phyloP scores from a whole-genome alignment of 1,139 yeast species.

The Sugiyamaella castrensis region DNA sequence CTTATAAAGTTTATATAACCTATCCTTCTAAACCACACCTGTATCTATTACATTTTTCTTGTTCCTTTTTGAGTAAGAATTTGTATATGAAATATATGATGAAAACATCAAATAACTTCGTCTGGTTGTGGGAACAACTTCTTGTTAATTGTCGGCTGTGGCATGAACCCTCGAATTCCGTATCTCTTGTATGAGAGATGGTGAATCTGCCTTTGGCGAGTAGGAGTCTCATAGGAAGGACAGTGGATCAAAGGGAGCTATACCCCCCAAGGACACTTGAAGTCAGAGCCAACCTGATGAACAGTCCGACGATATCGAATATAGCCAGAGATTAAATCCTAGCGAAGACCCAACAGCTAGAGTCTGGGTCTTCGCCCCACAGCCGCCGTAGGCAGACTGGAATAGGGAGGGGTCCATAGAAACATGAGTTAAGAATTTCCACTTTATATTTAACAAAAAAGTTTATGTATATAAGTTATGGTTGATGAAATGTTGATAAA shows the following conservation, averaged over 20 bases:
- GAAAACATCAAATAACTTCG: background rate
- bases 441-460: too few relatives aligned
- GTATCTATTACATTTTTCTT: slow-evolving; percentile 12
- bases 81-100: slow-evolving; percentile 12
- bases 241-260: too few relatives aligned
- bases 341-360: background rate
- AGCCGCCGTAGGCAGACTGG: slow-evolving; percentile 1
- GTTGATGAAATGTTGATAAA: background rate
- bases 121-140: too few relatives aligned
- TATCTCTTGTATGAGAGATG: slow-evolving; percentile 1
- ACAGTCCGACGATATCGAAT: too few relatives aligned
- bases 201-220: too few relatives aligned
- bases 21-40: background rate
- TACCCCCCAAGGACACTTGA: too few relatives aligned
- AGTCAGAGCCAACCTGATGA: too few relatives aligned
- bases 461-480: background rate
- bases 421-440: too few relatives aligned
- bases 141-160: slow-evolving; percentile 2
- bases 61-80: slow-evolving; percentile 1
- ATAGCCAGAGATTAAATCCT: too few relatives aligned
- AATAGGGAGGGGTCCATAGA: background rate
- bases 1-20: background rate
- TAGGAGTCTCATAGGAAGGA: too few relatives aligned
- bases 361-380: background rate
- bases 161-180: background rate